Evolutionary conservation across 2,329 filamentous ascomycete genomes (phyloP).

Genomic region (Aureobasidium sp.): DNA sequence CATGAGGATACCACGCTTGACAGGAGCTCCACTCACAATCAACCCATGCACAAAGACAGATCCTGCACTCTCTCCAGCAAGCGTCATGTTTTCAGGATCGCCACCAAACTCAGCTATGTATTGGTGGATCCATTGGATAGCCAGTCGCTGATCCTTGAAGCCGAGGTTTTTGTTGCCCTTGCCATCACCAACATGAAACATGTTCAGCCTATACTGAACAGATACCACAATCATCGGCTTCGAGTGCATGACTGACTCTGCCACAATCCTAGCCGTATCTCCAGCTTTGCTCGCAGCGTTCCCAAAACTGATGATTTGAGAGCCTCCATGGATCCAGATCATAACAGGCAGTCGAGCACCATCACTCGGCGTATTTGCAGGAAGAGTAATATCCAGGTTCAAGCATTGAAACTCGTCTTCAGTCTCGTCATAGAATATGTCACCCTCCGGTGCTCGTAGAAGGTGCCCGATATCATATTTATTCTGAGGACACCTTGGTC

Average conservation of each 20-base stretch:
- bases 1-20: slow-evolving; percentile 30
- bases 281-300: slow-evolving; percentile 35
- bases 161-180: slow-evolving; percentile 24
- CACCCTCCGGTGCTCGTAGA: slow-evolving; percentile 32
- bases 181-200: slow-evolving; percentile 38
- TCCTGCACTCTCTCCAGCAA: slow-evolving; percentile 39
- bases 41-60: slow-evolving; percentile 38
- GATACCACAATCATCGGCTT: slow-evolving; percentile 35
- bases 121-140: slow-evolving; percentile 26
- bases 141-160: slow-evolving; percentile 21
- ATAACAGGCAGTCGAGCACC: slow-evolving; percentile 29
- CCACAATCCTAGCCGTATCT: slow-evolving; percentile 6
- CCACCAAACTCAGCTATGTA: slow-evolving; percentile 29
- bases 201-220: slow-evolving; percentile 36
- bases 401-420: slow-evolving; percentile 38
- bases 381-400: slow-evolving; percentile 34
- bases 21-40: slow-evolving; percentile 24
- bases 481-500: slow-evolving; percentile 34
- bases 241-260: slow-evolving; percentile 25
- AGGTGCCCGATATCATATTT: slow-evolving; percentile 34
- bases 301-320: slow-evolving; percentile 37
- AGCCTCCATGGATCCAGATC: slow-evolving; percentile 42
- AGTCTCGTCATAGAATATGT: slow-evolving; percentile 20
- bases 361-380: slow-evolving; percentile 3
- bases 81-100: slow-evolving; percentile 29